phyloP scores from a whole-genome alignment of 2,329 filamentous ascomycete genomes.

The Nectriaceae sp. region DNA sequence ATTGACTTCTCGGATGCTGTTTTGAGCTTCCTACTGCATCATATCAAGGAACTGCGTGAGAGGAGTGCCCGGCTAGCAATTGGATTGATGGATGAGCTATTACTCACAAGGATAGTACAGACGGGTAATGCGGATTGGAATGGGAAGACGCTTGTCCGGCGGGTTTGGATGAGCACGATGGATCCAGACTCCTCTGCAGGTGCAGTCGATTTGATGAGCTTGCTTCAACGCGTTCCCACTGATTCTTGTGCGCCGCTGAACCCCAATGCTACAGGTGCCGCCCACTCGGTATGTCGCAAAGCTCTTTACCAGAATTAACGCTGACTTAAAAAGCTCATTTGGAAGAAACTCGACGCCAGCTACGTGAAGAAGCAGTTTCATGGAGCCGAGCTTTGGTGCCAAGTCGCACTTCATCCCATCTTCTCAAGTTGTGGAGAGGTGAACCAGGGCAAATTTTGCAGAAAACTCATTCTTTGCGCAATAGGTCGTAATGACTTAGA shows the following conservation, averaged over 20 bases:
- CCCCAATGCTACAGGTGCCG: slow-evolving; percentile 63
- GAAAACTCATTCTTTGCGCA: slow-evolving; percentile 73
- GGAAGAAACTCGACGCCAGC: slow-evolving; percentile 72
- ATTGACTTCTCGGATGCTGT: slow-evolving; percentile 62
- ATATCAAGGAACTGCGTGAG: slow-evolving; percentile 65
- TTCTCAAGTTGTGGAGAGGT: slow-evolving; percentile 66
- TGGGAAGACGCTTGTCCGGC: slow-evolving; percentile 68
- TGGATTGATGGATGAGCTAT: slow-evolving; percentile 62
- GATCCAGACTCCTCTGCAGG: slow-evolving; percentile 35
- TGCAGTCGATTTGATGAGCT: slow-evolving; percentile 26
- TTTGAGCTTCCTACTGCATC: slow-evolving; percentile 67
- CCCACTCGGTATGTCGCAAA: slow-evolving; percentile 59
- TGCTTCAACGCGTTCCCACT: slow-evolving; percentile 37
- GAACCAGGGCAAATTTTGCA: slow-evolving; percentile 68
- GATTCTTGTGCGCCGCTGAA: slow-evolving; percentile 51
- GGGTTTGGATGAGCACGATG: slow-evolving; percentile 65
- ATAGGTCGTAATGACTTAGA: slow-evolving; percentile 46
- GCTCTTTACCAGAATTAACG: not conserved
- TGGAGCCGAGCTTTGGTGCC: slow-evolving; percentile 70
- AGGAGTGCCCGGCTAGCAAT: slow-evolving; percentile 52
- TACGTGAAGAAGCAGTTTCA: slow-evolving; percentile 55
- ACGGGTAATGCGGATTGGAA: slow-evolving; percentile 59
- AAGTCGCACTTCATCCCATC: slow-evolving; percentile 63
- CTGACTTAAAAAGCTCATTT: slow-evolving; percentile 63
- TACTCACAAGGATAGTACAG: slow-evolving; percentile 56